These are phyloP conservation scores for Globisporangium cylindrosporum DNA, from an alignment of 352 stramenopile genomes.

Conservation along the genomic window DNA sequence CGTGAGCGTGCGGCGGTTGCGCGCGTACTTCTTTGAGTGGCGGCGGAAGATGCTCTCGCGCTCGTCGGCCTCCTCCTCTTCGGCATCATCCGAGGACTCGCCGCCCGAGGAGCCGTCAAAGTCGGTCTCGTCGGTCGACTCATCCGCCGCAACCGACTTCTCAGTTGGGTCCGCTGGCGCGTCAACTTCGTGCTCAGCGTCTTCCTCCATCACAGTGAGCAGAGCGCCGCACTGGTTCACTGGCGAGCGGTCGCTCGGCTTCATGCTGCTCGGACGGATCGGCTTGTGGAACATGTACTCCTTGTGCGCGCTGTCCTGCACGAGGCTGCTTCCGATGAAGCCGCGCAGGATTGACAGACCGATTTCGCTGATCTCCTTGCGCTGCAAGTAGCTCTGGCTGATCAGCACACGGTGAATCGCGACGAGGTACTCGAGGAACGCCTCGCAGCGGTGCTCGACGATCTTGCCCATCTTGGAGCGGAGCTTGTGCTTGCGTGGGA, in stretches of 20 bases:
- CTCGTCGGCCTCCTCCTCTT: constrained; percentile 33
- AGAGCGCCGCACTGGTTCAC: constrained; percentile 64
- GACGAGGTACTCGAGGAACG: constrained; percentile 67
- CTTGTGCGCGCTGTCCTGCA: constrained; percentile 50
- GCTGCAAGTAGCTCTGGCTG: constrained; percentile 51
- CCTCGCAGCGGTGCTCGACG: constrained; percentile 57
- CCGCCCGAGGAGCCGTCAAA: constrained; percentile 24
- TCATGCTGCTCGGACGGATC: constrained; percentile 45
- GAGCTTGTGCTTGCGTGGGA: constrained; percentile 69
- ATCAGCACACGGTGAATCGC: constrained; percentile 61
- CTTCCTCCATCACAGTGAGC: constrained; percentile 59
- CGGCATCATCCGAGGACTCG: constrained; percentile 37
- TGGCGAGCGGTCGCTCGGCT: constrained; percentile 38
- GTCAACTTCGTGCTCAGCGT: constrained; percentile 32
- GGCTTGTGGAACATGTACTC: constrained; percentile 57
- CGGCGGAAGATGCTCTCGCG: constrained; percentile 48
- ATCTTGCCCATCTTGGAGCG: constrained; percentile 47
- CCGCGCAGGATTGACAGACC: constrained; percentile 64
- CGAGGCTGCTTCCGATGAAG: constrained; percentile 59
- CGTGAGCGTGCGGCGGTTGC: constrained; percentile 45
- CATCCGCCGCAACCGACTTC: constrained; percentile 18
- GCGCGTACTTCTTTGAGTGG: constrained; percentile 58
- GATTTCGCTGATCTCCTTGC: constrained; percentile 54
- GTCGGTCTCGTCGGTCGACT: constrained; percentile 35
- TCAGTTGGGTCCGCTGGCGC: constrained; percentile 15